Evolutionary conservation across 169 alveolate genomes (phyloP).

Genomic region (Eimeria zaria): DNA sequence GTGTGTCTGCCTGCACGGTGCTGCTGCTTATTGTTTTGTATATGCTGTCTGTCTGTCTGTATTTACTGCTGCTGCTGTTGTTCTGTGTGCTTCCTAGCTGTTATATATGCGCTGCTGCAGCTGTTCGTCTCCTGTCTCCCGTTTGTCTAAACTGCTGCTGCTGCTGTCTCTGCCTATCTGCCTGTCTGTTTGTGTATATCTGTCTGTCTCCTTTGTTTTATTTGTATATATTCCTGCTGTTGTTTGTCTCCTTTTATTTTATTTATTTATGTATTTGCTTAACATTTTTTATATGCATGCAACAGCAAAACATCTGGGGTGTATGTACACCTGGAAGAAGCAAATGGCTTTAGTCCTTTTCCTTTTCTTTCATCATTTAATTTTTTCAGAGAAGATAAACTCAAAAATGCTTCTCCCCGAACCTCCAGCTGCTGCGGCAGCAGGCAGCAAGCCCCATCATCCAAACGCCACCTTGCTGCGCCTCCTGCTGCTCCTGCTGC

Average conservation of each 20-base stretch:
- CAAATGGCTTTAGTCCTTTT: slow-evolving; percentile 5
- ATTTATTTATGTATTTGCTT: not conserved
- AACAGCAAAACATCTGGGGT: not conserved
- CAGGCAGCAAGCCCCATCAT: not conserved
- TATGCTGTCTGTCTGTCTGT: not conserved
- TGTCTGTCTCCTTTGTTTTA: not conserved
- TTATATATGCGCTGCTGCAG: too few relatives aligned
- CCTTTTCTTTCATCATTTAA: not conserved
- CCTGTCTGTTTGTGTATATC: too few relatives aligned
- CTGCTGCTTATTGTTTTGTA: not conserved
- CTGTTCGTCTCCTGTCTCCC: not conserved
- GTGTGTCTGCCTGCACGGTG: not conserved
- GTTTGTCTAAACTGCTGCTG: too few relatives aligned
- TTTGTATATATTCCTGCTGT: not conserved
- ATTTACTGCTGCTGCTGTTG: not conserved
- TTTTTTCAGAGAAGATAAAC: not conserved
- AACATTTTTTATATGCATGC: too few relatives aligned
- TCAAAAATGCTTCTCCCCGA: slow-evolving; percentile 43
- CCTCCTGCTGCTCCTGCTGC: not conserved
- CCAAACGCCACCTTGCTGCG: not conserved
- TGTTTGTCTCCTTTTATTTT: not conserved
- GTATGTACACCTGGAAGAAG: slow-evolving; percentile 22
- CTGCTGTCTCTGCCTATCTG: too few relatives aligned
- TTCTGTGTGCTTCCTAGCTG: too few relatives aligned
- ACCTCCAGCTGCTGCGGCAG: slow-evolving; percentile 31